A percentile compares a stretch with the other conserved stretches of the same genome.
Conservation (phyloP, 2,329 filamentous ascomycete species). For the Cryphonectria radicalis region DNA sequence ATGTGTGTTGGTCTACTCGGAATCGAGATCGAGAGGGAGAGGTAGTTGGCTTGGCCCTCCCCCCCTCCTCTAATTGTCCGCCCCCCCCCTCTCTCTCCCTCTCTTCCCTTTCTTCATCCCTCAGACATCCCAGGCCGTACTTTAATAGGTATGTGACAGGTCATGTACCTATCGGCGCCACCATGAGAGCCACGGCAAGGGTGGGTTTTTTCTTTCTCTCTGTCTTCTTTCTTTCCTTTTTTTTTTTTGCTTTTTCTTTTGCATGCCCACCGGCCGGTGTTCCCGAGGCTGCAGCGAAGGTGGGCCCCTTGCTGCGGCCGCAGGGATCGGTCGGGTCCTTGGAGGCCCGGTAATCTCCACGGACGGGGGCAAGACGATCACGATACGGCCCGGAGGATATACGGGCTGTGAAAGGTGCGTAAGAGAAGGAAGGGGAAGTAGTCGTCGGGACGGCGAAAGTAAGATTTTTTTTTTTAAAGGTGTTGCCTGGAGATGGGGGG, state of each 20-base stretch:
- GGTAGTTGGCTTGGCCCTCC: neutral
- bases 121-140: neutral
- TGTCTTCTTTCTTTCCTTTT: neutral
- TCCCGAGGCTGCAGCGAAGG: constrained; percentile 11
- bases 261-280: constrained; percentile 13
- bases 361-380: constrained; percentile 14
- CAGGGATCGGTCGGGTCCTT: constrained; percentile 12
- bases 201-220: neutral
- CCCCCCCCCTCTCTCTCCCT: too few relatives aligned
- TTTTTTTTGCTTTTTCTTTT: neutral
- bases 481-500: neutral
- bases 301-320: constrained; percentile 5
- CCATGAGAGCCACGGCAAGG: constrained; percentile 3
- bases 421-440: neutral
- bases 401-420: neutral
- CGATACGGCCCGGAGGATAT: neutral
- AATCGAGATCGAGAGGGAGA: neutral
- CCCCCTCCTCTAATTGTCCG: neutral
- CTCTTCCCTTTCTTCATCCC: neutral
- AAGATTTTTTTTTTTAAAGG: neutral
- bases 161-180: neutral
- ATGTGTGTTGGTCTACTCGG: neutral
- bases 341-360: constrained; percentile 23
- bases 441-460: neutral
- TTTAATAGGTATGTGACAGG: neutral